Base-by-base conservation (phyloP, 176 grass and related monocot species). In the Lolium multiflorum region DNA sequence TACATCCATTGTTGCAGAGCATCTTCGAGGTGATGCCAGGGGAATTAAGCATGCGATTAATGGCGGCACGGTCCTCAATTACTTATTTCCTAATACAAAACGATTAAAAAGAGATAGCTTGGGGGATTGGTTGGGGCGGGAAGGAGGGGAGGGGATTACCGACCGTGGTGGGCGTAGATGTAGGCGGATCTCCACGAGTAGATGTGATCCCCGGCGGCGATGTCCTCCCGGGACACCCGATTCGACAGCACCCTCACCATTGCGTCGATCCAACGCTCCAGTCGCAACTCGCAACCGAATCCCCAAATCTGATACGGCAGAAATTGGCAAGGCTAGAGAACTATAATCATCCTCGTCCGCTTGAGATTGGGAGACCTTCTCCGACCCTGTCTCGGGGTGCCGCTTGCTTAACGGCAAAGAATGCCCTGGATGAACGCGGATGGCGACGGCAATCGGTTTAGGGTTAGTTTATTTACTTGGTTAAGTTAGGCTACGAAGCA, bases 111-210 rank as follows among this genome's bases (percentile, higher is more conserved):
- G n/a, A n/a, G 16, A 50, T 62, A 44, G 47, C 3, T 26, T 26
- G 54, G 11, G 54, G 15, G 75, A 77, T 16, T 43, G 21, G 38
- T 26, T 9, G 13, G 76, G 52, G 28, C n/a, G 4, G 3, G 46
- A 7, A 12, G 18, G 82, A 16, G 38, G 0, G 3, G 31, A 52
- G n/a, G 21, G n/a, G 37, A 12, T 56, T 78, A 92, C 92, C 89
- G 47, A 92, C 95, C 95, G 46, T 98, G 95, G 82, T 98, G 95
- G 18, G 95, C 85, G 80, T 98, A 98, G 83, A 95, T 14, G 78
- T 92, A 92, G 72, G 76, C 79, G 15, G 86, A 14, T 50, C 95
- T 87, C 93, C 93, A 98, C 0, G 93, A 91, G 77, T 95, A 98
- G 88, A 98, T 93, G 89, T 98, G 96, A 87, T 98, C 96, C 18